Evolutionary conservation across 495 filamentous ascomycete genomes (phyloP).

Genomic region (Aspergillus baeticus): DNA sequence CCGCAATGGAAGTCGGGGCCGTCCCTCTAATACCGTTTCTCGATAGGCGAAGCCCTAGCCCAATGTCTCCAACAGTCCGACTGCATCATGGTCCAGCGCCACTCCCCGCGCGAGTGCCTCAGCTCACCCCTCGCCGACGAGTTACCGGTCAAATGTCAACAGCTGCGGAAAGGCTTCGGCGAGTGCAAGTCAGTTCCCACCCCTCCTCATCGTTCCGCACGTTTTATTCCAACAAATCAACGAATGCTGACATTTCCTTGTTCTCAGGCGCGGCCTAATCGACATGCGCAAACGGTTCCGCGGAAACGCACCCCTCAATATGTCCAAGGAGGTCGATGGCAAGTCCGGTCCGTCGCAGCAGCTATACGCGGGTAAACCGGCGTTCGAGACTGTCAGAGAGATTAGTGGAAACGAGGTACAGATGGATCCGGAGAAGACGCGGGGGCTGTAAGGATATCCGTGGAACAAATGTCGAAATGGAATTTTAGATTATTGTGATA

Average conservation of each 20-base stretch:
- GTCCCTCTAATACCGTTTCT: conserved; percentile 10
- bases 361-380: conserved; percentile 77
- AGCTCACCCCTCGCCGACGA: conserved; percentile 72
- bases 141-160: conserved; percentile 85
- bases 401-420: conserved; percentile 46
- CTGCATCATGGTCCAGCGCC: conserved; percentile 87
- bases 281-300: conserved; percentile 99
- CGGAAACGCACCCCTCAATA: conserved; percentile 83
- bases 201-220: neutral
- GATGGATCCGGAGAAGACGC: conserved; percentile 52
- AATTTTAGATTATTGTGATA: too few relatives aligned
- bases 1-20: conserved; percentile 8
- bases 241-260: conserved; percentile 11
- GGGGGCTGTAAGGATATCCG: conserved; percentile 33
- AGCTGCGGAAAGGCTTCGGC: conserved; percentile 86
- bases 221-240: neutral
- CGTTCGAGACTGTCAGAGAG: conserved; percentile 57
- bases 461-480: too few relatives aligned
- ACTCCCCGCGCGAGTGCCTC: conserved; percentile 84
- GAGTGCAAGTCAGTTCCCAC: conserved; percentile 71
- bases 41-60: conserved; percentile 80
- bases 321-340: conserved; percentile 59
- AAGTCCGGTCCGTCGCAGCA: conserved; percentile 48
- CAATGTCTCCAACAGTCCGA: conserved; percentile 93
- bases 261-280: conserved; percentile 72